Evolutionary conservation across 78 protist species (phyloP), one percentile per base, ranked within the genome.

Genomic region (Acrasis kona): DNA sequence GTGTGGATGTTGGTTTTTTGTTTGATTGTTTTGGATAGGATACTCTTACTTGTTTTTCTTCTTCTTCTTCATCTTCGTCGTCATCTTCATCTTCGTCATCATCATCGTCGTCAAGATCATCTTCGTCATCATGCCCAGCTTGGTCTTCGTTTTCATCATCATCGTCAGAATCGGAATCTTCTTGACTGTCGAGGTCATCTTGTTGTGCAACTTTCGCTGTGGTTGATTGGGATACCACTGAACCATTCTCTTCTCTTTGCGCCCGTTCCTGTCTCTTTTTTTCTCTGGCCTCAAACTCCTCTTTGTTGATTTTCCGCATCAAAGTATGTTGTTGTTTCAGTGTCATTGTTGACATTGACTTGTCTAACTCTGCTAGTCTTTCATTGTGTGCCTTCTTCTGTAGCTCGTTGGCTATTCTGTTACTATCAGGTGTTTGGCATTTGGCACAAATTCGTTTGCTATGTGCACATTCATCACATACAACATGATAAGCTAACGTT

Each of bases 361-460:
- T 8, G 73, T 42, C 41, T 9, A 50, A 50, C 19, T 50, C 61
- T 67, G 67, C 34, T 34, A n/a, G n/a, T 12, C 34, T 12, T 12
- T 67, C 12, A 80, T 77, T 84, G 32, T 76, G n/a, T n/a, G n/a
- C 72, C 50, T 78, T 42, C 28, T 72, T 81, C 36, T 83, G 80
- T 39, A 75, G 31, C 72, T 81, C 31, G 30, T 39, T 50, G 19
- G 19, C 61, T n/a, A 19, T 50, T 50, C 19, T 19, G 19, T n/a
- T n/a, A 50, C 19, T 19, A n/a, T 50, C 61, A 50, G 61, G 19
- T 19, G 19, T 50, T 19, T n/a, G 40, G 32, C 92, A 88, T 76
- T 88, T 88, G 10, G 84, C 90, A 70, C 92, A 88, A 35, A 84
- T 76, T 8, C 38, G 28, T 8, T 32, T 0, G n/a, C 75, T 72